Conservation (phyloP, 208 protist species). For the Leishmania mexicana region DNA sequence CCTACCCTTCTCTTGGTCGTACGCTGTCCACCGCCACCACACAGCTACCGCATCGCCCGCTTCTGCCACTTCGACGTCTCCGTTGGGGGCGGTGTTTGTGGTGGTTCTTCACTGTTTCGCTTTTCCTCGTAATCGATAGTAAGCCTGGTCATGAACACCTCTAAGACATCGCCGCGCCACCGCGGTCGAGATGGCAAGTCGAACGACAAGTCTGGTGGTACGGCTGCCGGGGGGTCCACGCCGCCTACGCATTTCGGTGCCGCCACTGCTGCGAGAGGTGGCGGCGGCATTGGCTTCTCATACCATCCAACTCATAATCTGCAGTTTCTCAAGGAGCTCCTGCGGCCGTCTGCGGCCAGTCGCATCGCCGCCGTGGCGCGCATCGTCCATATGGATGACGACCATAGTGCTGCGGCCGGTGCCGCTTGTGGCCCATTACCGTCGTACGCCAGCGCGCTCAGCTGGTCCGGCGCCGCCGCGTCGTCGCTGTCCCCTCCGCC, state of each 20-base stretch:
- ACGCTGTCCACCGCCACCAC: background rate
- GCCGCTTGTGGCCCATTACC: background rate
- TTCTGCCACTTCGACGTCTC: background rate
- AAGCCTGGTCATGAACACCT: background rate
- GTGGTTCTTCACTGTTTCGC: background rate
- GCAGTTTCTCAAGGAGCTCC: constrained; percentile 15
- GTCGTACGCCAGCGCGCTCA: background rate
- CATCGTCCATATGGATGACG: constrained; percentile 7
- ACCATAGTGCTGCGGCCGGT: background rate
- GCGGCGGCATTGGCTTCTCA: background rate
- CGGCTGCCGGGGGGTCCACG: background rate
- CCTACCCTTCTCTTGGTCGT: background rate
- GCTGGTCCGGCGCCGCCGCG: background rate
- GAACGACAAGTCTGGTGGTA: background rate
- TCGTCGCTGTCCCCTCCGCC: constrained; percentile 8
- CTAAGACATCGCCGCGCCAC: constrained; percentile 2
- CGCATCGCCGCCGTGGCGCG: constrained; percentile 21
- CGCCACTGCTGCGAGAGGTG: background rate
- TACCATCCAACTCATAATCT: constrained; percentile 16
- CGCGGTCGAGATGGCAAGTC: background rate
- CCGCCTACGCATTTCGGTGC: background rate
- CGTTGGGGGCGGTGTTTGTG: too few species aligned
- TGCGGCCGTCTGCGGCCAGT: constrained; percentile 22
- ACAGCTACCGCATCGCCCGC: background rate
- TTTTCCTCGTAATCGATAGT: background rate